A percentile compares a stretch with the other conserved stretches of the same genome.
phyloP scores from a whole-genome alignment of 148 eudicot genomes.

The Rheum nobile region DNA sequence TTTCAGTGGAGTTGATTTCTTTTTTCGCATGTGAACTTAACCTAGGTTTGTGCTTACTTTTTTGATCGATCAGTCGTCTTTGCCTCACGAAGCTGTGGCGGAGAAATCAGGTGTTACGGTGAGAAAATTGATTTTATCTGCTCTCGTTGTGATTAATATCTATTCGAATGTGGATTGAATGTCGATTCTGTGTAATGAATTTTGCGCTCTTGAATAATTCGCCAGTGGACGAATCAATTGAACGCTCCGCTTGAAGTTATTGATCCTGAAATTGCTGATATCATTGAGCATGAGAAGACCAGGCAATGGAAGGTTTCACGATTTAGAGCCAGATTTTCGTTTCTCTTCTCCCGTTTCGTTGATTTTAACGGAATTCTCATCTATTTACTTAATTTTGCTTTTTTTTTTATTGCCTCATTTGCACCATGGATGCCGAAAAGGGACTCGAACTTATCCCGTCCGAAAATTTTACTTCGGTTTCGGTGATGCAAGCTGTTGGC shows the following conservation, averaged over 20 bases:
- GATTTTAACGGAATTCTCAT: neutral
- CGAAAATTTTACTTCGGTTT: conserved; percentile 88
- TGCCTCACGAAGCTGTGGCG: conserved; percentile 60
- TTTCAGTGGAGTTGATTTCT: neutral
- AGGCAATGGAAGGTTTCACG: conserved; percentile 81
- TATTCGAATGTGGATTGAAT: neutral
- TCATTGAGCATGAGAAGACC: conserved; percentile 87
- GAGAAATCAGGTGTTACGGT: conserved; percentile 65
- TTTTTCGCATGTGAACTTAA: neutral
- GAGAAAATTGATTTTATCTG: conserved; percentile 15
- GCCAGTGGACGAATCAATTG: conserved; percentile 95
- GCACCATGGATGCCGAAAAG: conserved; percentile 22
- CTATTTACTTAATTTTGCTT: neutral
- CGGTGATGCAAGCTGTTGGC: conserved; percentile 99
- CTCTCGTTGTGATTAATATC: neutral
- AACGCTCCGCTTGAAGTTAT: conserved; percentile 79
- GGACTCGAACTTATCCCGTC: conserved; percentile 97
- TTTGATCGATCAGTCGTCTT: conserved; percentile 38
- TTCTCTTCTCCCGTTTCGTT: neutral
- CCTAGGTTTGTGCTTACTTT: neutral
- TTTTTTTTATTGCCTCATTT: neutral
- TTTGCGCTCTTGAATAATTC: neutral
- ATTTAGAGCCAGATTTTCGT: neutral
- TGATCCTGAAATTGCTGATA: conserved; percentile 94
- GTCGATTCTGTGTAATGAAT: neutral